These are phyloP conservation scores for Ceratocystis albifundus DNA, from an alignment of 2,329 filamentous ascomycete genomes.

Conservation along the genomic window DNA sequence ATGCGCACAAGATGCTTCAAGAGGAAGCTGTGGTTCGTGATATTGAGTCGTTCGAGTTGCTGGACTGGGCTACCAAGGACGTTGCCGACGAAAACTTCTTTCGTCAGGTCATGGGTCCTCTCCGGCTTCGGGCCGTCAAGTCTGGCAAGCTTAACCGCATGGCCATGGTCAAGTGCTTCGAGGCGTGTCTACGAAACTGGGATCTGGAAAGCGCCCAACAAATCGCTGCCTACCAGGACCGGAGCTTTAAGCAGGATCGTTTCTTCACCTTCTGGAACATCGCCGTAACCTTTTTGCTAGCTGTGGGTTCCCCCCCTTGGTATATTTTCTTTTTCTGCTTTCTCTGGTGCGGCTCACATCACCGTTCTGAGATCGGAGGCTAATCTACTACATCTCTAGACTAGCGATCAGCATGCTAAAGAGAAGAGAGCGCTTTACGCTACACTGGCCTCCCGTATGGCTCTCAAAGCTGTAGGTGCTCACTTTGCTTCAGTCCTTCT, in stretches of 20 bases:
- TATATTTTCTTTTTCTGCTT: background rate
- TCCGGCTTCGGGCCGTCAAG: slow-evolving; percentile 33
- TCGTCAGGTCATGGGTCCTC: slow-evolving; percentile 37
- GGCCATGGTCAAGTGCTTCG: slow-evolving; percentile 38
- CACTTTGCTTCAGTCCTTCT: background rate
- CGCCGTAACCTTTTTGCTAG: slow-evolving; percentile 41
- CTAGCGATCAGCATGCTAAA: slow-evolving; percentile 36
- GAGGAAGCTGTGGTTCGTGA: slow-evolving; percentile 40
- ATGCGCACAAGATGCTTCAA: slow-evolving; percentile 28
- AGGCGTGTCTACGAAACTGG: slow-evolving; percentile 43
- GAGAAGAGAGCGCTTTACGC: slow-evolving; percentile 43
- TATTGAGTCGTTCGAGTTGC: slow-evolving; percentile 41
- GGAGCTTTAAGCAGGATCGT: slow-evolving; percentile 39
- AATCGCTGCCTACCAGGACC: slow-evolving; percentile 45
- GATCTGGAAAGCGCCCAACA: slow-evolving; percentile 32
- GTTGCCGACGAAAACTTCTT: slow-evolving; percentile 34
- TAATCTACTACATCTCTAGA: slow-evolving; percentile 28
- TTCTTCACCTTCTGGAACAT: slow-evolving; percentile 46
- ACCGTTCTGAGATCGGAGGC: background rate
- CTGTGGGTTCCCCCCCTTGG: slow-evolving; percentile 32
- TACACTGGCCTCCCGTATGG: slow-evolving; percentile 34
- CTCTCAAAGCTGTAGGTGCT: slow-evolving; percentile 18
- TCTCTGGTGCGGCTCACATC: background rate
- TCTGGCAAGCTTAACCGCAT: slow-evolving; percentile 44
- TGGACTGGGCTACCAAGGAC: slow-evolving; percentile 42